A percentile compares a stretch with the other conserved stretches of the same genome.
These are phyloP conservation scores for Cornus suecica DNA, from an alignment of 148 eudicot species.

Conservation along the genomic window DNA sequence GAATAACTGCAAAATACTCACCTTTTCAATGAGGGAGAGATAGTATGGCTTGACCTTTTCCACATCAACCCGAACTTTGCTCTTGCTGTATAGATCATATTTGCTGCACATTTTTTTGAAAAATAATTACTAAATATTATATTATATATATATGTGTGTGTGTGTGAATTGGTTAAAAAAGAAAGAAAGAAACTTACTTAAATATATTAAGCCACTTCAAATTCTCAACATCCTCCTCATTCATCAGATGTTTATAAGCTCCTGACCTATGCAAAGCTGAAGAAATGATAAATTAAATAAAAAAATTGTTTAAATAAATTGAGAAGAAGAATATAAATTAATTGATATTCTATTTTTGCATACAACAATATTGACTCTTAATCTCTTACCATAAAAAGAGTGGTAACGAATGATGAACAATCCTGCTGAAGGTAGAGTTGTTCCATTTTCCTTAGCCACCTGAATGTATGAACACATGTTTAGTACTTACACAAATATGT, in stretches of 20 bases:
- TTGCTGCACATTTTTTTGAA: conserved; percentile 26
- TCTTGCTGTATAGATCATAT: conserved; percentile 46
- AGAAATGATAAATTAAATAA: neutral
- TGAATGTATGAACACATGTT: conserved; percentile 15
- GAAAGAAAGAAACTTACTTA: conserved; percentile 31
- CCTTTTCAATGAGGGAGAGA: conserved; percentile 39
- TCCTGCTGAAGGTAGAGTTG: conserved; percentile 44
- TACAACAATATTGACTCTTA: no score
- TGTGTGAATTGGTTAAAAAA: neutral
- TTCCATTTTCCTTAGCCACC: conserved; percentile 49
- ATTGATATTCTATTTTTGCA: no score
- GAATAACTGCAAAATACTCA: neutral
- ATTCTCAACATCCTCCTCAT: conserved; percentile 67
- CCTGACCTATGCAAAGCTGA: conserved; percentile 62
- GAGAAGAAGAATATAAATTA: no score
- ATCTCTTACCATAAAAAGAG: conserved; percentile 42
- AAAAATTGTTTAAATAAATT: neutral
- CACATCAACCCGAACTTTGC: conserved; percentile 35
- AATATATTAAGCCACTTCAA: conserved; percentile 78
- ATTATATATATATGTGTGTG: neutral
- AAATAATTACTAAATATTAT: neutral
- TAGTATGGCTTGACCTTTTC: conserved; percentile 45
- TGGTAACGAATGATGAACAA: conserved; percentile 46
- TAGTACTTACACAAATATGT: neutral
- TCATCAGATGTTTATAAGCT: conserved; percentile 78